phyloP scores from a whole-genome alignment of 495 filamentous ascomycete species.

The Penicillium subrubescens region DNA sequence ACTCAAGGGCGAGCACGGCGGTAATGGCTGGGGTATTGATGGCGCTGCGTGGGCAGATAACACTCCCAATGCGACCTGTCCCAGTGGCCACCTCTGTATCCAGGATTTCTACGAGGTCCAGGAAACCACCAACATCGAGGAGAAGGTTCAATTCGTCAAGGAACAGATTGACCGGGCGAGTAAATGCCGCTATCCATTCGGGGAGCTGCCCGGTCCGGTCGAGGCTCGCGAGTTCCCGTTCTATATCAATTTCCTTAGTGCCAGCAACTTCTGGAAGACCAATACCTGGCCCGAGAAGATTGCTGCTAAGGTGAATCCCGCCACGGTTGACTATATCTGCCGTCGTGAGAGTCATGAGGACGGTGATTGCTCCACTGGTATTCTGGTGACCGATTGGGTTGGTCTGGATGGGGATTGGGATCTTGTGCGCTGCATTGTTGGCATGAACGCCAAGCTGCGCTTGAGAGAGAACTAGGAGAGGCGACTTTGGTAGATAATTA shows the following conservation, averaged over 20 bases:
- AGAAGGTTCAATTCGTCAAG: slow-evolving; percentile 74
- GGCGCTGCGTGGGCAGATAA: slow-evolving; percentile 88
- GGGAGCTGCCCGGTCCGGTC: slow-evolving; percentile 31
- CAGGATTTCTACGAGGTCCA: slow-evolving; percentile 96
- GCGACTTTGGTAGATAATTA: not conserved
- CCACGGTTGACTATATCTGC: slow-evolving; percentile 78
- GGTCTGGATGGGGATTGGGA: slow-evolving; percentile 92
- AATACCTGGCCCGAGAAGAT: slow-evolving; percentile 93
- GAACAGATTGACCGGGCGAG: slow-evolving; percentile 77
- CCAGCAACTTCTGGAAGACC: slow-evolving; percentile 89
- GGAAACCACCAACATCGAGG: slow-evolving; percentile 70
- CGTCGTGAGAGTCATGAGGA: slow-evolving; percentile 58
- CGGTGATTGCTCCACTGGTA: slow-evolving; percentile 83
- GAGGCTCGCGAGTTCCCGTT: slow-evolving; percentile 60
- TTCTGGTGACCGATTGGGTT: slow-evolving; percentile 94
- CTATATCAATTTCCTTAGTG: slow-evolving; percentile 88
- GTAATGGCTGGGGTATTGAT: slow-evolving; percentile 78
- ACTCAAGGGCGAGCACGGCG: slow-evolving; percentile 60
- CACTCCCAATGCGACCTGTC: slow-evolving; percentile 70
- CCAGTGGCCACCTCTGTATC: slow-evolving; percentile 76
- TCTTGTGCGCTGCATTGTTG: slow-evolving; percentile 82
- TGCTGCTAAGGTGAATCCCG: slow-evolving; percentile 91
- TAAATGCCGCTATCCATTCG: slow-evolving; percentile 44
- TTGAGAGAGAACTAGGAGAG: slow-evolving; percentile 38
- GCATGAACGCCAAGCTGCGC: slow-evolving; percentile 81